phyloP scores from a whole-genome alignment of 768 basidiomycete genomes.

The Tylopilus intermedius region DNA sequence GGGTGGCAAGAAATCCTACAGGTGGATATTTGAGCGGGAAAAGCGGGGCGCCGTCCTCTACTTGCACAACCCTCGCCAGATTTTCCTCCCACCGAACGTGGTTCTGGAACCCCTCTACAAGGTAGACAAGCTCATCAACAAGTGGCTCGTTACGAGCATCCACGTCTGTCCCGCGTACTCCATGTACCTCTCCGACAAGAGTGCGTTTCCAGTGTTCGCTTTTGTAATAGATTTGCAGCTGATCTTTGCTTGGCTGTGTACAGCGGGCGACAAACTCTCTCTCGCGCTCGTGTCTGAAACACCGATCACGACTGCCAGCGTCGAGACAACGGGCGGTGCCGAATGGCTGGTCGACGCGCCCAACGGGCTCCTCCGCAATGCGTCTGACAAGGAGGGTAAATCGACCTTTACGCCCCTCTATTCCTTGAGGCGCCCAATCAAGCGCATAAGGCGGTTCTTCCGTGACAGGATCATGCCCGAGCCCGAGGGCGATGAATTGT shows the following conservation, averaged over 20 bases:
- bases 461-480: constrained; percentile 11
- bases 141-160: constrained; percentile 29
- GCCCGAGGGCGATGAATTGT: constrained; percentile 18
- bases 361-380: constrained; percentile 18
- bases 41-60: constrained; percentile 31
- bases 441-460: constrained; percentile 11
- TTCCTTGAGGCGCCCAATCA: constrained; percentile 13
- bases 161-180: constrained; percentile 29
- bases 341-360: constrained; percentile 19
- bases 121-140: constrained; percentile 25
- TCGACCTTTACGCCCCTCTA: constrained; percentile 21
- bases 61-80: constrained; percentile 27
- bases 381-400: constrained; percentile 11
- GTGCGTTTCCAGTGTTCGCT: not conserved
- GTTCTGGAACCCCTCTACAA: constrained; percentile 26
- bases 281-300: constrained; percentile 18
- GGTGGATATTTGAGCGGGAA: constrained; percentile 28
- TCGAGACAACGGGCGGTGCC: not conserved
- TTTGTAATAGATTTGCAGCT: not conserved
- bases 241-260: not conserved
- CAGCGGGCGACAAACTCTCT: constrained; percentile 21
- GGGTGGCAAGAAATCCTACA: constrained; percentile 25
- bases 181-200: constrained; percentile 30
- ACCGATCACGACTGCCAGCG: not conserved
- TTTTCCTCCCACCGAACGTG: constrained; percentile 14